Evolutionary conservation across 805 yeast species (phyloP).

Genomic region (Metschnikowia shivogae): DNA sequence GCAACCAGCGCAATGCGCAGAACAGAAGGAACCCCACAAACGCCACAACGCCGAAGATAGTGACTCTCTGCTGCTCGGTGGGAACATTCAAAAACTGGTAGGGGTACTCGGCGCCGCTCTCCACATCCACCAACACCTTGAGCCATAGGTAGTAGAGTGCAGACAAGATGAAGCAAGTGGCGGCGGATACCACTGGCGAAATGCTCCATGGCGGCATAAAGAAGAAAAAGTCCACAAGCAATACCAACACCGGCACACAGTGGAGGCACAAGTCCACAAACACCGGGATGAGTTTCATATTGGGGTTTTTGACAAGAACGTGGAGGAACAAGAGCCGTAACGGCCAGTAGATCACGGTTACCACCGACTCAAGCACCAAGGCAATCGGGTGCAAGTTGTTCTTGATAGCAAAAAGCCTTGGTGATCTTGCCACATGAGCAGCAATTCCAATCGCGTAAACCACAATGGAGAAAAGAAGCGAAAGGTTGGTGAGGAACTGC

Average conservation of each 20-base stretch:
- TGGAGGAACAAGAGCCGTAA: slow-evolving; percentile 49
- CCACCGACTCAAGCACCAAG: slow-evolving; percentile 55
- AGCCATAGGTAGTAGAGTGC: slow-evolving; percentile 52
- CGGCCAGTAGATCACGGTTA: slow-evolving; percentile 67
- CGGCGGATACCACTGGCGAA: slow-evolving; percentile 33
- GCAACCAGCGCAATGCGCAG: slow-evolving; percentile 24
- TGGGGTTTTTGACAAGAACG: slow-evolving; percentile 41
- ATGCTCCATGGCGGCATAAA: slow-evolving; percentile 46
- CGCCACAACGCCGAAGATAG: slow-evolving; percentile 48
- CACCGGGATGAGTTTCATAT: slow-evolving; percentile 40
- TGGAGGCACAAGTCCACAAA: slow-evolving; percentile 56
- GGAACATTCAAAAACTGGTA: slow-evolving; percentile 63
- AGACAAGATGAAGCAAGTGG: slow-evolving; percentile 37
- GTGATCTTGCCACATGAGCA: slow-evolving; percentile 29
- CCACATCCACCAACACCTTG: slow-evolving; percentile 43
- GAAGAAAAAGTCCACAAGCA: slow-evolving; percentile 51
- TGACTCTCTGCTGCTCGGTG: slow-evolving; percentile 37
- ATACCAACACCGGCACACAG: slow-evolving; percentile 51
- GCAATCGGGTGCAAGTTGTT: slow-evolving; percentile 50
- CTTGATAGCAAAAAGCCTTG: slow-evolving; percentile 28
- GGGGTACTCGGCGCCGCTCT: slow-evolving; percentile 52
- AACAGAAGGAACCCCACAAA: slow-evolving; percentile 29
- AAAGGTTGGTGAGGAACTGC: slow-evolving; percentile 71
- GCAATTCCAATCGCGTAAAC: slow-evolving; percentile 37
- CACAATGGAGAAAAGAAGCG: slow-evolving; percentile 45